Evolutionary conservation across 805 yeast genomes (phyloP).

Genomic region (Torulaspora delbrueckii): DNA sequence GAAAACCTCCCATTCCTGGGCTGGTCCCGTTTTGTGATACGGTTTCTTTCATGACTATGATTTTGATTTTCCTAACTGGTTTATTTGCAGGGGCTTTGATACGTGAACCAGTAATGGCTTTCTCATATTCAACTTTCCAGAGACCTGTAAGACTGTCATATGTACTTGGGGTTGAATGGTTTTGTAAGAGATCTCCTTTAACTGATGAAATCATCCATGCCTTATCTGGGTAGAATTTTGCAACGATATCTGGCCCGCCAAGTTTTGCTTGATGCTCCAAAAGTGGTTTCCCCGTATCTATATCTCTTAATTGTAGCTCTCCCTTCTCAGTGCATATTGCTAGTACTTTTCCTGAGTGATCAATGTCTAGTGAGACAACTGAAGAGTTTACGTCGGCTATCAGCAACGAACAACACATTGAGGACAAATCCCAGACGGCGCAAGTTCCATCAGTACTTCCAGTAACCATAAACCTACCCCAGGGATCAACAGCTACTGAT

Average conservation of each 20-base stretch:
- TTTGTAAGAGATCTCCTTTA: constrained; percentile 20
- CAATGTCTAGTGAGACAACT: constrained; percentile 22
- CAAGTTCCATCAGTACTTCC: constrained; percentile 41
- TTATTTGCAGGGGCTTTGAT: not conserved
- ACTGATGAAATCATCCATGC: constrained; percentile 22
- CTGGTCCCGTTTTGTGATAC: constrained; percentile 9
- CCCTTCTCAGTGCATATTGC: constrained; percentile 21
- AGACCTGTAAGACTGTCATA: constrained; percentile 11
- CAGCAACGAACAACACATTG: constrained; percentile 16
- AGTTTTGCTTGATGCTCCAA: constrained; percentile 2
- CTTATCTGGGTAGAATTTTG: constrained; percentile 27
- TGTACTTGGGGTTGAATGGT: constrained; percentile 11
- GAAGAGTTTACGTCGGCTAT: constrained; percentile 20
- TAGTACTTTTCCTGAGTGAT: constrained; percentile 24
- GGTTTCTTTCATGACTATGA: constrained; percentile 2
- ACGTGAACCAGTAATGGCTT: not conserved
- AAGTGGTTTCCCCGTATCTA: constrained; percentile 10
- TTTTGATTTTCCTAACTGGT: constrained; percentile 4
- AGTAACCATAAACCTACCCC: constrained; percentile 46
- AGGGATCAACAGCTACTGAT: constrained; percentile 46
- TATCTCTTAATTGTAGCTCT: constrained; percentile 18
- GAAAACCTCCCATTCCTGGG: constrained; percentile 17
- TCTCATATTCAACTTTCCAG: constrained; percentile 18
- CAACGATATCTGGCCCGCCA: constrained; percentile 13
- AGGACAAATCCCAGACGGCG: constrained; percentile 22